These are phyloP conservation scores for Eucalyptus sp. DNA, from an alignment of 345 rosid genomes.

Conservation along the genomic window DNA sequence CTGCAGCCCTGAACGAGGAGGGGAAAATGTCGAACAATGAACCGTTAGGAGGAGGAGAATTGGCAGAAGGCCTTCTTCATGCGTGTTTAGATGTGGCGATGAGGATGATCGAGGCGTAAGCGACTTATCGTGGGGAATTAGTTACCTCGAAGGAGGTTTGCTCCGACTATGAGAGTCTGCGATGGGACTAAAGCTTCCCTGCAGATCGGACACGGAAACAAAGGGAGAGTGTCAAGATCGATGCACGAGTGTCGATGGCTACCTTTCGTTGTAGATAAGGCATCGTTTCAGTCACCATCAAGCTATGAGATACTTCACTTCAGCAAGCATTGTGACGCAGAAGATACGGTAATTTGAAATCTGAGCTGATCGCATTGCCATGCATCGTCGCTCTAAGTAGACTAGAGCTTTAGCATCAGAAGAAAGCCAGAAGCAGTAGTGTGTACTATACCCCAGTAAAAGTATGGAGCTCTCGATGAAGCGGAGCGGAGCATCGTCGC, in stretches of 20 bases:
- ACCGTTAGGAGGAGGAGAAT: background rate
- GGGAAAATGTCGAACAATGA: background rate
- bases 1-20: background rate
- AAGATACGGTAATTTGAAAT: background rate
- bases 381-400: background rate
- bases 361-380: background rate
- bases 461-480: constrained; percentile 13
- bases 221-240: background rate
- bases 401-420: background rate
- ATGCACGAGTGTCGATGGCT: background rate
- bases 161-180: constrained; percentile 28
- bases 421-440: background rate
- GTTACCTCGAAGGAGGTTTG: constrained; percentile 30
- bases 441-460: constrained; percentile 15
- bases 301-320: background rate
- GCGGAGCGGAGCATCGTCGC: constrained; percentile 22
- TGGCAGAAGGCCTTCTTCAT: background rate
- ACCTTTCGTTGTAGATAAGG: background rate
- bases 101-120: background rate
- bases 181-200: constrained; percentile 30
- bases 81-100: background rate
- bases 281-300: background rate
- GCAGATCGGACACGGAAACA: background rate
- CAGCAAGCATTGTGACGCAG: background rate
- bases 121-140: background rate